Evolutionary conservation across 495 filamentous ascomycete species (phyloP).

Genomic region (Copromyces sp.): DNA sequence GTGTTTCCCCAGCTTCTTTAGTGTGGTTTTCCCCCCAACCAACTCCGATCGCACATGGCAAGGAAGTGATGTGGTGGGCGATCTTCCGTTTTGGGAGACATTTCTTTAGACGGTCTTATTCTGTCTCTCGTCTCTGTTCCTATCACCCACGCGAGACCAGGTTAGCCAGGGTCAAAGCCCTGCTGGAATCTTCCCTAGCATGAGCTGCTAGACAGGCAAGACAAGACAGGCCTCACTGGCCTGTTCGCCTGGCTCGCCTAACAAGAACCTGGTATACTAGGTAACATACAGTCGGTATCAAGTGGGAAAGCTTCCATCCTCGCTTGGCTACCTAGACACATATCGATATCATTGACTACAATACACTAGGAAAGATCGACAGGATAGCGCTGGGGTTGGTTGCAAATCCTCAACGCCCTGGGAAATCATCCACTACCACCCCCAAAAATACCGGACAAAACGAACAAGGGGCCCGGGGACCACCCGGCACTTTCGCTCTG

Average conservation of each 20-base stretch:
- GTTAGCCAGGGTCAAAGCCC: background rate
- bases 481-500: background rate
- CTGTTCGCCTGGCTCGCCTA: background rate
- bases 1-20: background rate
- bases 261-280: background rate
- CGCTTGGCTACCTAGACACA: background rate
- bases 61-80: background rate
- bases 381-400: background rate
- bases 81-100: background rate
- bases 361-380: background rate
- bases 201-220: background rate
- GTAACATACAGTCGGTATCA: background rate
- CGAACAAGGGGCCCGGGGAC: background rate
- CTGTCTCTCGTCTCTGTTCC: background rate
- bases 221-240: background rate
- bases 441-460: background rate
- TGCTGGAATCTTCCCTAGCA: background rate
- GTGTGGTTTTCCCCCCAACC: background rate
- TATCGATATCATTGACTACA: background rate
- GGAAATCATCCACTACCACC: background rate
- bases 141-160: background rate
- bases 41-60: background rate
- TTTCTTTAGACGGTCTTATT: background rate
- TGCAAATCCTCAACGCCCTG: background rate
- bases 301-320: background rate